phyloP scores from a whole-genome alignment of 805 yeast species.

The Sugiyamaella smithiae region DNA sequence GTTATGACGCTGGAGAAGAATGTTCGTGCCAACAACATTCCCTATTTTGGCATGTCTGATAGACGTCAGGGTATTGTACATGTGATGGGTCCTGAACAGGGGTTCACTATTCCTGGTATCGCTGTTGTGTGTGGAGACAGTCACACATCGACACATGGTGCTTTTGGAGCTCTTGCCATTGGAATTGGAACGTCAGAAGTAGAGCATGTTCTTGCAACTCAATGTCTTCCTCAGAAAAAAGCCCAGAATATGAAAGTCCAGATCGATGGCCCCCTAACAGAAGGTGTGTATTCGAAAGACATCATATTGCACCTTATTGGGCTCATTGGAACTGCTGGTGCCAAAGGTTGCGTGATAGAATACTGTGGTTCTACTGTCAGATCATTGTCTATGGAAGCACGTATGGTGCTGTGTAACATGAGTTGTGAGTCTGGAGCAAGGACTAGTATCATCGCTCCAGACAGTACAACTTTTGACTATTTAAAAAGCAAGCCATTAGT shows the following conservation, averaged over 20 bases:
- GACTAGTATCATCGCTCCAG: conserved; percentile 98
- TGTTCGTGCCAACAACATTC: conserved; percentile 81
- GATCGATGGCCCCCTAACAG: conserved; percentile 76
- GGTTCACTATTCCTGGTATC: conserved; percentile 95
- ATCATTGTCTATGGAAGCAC: conserved; percentile 88
- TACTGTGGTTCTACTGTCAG: conserved; percentile 94
- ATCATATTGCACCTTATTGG: conserved; percentile 91
- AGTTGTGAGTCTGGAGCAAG: conserved; percentile 98
- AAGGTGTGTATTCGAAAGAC: conserved; percentile 95
- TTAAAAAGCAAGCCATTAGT: conserved; percentile 90
- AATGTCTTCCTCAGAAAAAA: conserved; percentile 84
- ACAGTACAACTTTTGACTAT: conserved; percentile 80
- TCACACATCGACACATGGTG: conserved; percentile 97
- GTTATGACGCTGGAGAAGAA: conserved; percentile 89
- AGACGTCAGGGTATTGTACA: conserved; percentile 96
- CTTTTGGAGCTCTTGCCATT: conserved; percentile 93
- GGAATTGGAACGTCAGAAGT: conserved; percentile 99
- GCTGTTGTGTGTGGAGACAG: conserved; percentile 99
- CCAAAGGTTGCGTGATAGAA: conserved; percentile 94
- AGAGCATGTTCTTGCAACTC: conserved; percentile 96
- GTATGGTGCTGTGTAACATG: conserved; percentile 99
- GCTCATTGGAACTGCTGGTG: conserved; percentile 97
- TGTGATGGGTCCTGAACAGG: conserved; percentile 97
- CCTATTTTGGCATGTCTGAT: conserved; percentile 92
- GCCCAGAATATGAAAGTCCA: conserved; percentile 91